Evolutionary conservation across 169 alveolate species (phyloP), one percentile per base, ranked within the genome.

Genomic region (Plasmodium relictum): DNA sequence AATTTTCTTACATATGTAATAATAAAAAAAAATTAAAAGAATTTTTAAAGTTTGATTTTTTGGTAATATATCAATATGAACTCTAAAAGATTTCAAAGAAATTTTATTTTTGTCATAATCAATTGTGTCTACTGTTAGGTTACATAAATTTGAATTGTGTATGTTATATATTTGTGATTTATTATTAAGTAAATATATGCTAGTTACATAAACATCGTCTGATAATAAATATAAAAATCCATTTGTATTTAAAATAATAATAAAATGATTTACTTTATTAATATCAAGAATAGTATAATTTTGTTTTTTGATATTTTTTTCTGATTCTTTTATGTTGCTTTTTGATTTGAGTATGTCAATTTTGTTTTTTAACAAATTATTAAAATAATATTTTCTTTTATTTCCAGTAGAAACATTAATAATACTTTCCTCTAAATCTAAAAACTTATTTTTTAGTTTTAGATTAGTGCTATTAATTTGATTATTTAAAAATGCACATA

Each of bases 1-100:
- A 22, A 86, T 86, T 48, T 86, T 86, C 45, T 71, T 86, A 65
- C 92, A 86, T 37, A 86, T 86, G 22, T 86, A 86, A 54, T 86
- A 58, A 44, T 86, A 86, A 52, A 86, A 86, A 70, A 86, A 86
- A 6, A 26, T 56, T 39, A 86, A 52, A 41, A 86, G 63, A 41
- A 86, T 59, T 86, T 71, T 58, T 26, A 86, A 66, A 10, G 88
- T 70, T 10, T 62, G 62, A 37, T 71, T 69, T 71, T 61, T 86
- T 16, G 92, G 92, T 37, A 86, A 39, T 3, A 86, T 71, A 45
- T 86, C 87, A 20, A 86, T 56, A 63, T 70, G 73, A 7, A 86
- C 76, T 71, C 92, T 86, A 22, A 58, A 61, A 0, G 88, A 58
- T n/a, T 71, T 72, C 37, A 71, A 37, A 20, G 39, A 52, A 18